phyloP scores from a whole-genome alignment of 2,329 filamentous ascomycete genomes.

The Geoglossum cookeanum region DNA sequence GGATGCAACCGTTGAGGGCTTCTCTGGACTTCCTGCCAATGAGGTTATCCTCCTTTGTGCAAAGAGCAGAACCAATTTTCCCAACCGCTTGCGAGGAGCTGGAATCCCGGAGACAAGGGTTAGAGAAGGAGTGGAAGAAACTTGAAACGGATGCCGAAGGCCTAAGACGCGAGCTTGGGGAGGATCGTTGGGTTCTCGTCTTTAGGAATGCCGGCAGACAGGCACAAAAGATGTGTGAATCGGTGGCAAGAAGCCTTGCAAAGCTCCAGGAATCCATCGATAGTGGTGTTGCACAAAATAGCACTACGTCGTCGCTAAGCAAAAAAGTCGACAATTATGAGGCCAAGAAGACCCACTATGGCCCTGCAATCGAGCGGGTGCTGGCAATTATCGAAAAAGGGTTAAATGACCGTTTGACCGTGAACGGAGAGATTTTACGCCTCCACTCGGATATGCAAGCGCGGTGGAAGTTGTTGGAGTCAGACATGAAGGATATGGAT shows the following conservation, averaged over 20 bases:
- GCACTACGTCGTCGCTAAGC: constrained; percentile 43
- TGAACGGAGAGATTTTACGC: constrained; percentile 85
- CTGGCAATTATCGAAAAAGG: constrained; percentile 86
- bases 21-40: constrained; percentile 93
- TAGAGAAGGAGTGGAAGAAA: constrained; percentile 76
- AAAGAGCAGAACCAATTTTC: constrained; percentile 58
- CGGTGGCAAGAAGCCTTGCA: constrained; percentile 66
- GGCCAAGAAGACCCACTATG: constrained; percentile 85
- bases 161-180: constrained; percentile 71
- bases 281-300: constrained; percentile 51
- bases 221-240: constrained; percentile 92
- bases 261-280: constrained; percentile 72
- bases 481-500: constrained; percentile 62
- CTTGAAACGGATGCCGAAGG: constrained; percentile 82
- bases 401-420: constrained; percentile 84
- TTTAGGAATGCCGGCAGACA: constrained; percentile 85
- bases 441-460: constrained; percentile 69
- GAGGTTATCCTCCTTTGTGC: constrained; percentile 72
- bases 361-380: constrained; percentile 79
- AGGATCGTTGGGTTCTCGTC: constrained; percentile 90
- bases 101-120: constrained; percentile 48
- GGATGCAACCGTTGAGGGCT: constrained; percentile 84
- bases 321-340: constrained; percentile 90
- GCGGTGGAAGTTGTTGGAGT: constrained; percentile 61
- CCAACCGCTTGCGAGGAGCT: constrained; percentile 84